Percentiles rank a stretch among this genome's conserved stretches.
These are phyloP conservation scores for Cupressus sempervirens DNA, from an alignment of 75 land plant species.

Conservation along the genomic window DNA sequence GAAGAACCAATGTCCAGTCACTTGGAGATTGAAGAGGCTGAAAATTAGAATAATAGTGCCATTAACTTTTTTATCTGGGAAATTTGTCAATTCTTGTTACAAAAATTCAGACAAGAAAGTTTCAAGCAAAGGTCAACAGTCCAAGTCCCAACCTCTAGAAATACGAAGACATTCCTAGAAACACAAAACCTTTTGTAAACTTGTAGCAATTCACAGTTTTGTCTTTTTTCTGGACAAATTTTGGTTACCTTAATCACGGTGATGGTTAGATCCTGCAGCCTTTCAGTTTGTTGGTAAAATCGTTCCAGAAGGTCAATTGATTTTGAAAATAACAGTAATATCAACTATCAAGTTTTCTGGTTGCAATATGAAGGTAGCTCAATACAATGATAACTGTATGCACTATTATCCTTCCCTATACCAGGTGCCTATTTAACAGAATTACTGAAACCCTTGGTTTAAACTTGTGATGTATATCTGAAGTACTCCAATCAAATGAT, in stretches of 20 bases:
- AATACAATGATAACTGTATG: not conserved
- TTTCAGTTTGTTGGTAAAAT: constrained; percentile 1
- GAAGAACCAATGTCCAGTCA: constrained; percentile 4
- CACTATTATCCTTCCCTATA: not conserved
- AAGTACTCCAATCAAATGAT: not conserved
- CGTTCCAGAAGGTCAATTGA: not conserved
- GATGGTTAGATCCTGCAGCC: constrained; percentile 3
- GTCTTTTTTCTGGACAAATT: not conserved
- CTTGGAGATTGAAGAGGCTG: constrained; percentile 6
- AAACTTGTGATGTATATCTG: not conserved
- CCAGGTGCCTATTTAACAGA: not conserved
- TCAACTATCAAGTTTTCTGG: not conserved
- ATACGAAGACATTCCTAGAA: not conserved
- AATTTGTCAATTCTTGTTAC: not conserved
- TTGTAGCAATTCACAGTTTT: not conserved
- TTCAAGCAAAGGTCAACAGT: not conserved
- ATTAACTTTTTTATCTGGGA: not conserved
- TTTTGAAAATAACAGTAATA: not conserved
- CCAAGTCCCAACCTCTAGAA: not conserved
- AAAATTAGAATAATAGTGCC: not conserved
- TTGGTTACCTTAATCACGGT: not conserved
- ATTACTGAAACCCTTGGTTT: not conserved
- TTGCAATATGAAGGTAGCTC: not conserved
- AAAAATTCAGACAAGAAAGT: constrained; percentile 2
- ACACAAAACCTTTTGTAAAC: not conserved